These are phyloP conservation scores for Diospyros lotus DNA, from an alignment of 148 eudicot species.

Conservation along the genomic window DNA sequence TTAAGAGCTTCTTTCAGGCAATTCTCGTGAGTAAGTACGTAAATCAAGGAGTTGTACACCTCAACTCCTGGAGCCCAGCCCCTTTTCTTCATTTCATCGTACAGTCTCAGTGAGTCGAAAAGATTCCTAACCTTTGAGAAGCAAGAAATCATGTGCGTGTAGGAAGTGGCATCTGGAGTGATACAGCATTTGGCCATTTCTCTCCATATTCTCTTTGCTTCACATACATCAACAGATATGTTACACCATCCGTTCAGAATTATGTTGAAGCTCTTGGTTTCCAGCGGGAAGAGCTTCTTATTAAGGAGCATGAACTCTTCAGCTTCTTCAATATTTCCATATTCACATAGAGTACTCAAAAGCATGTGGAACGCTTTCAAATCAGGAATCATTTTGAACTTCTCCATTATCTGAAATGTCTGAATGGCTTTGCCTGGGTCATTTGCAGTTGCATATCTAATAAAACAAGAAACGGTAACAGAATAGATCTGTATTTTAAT, in stretches of 20 bases:
- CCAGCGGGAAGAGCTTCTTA: slow-evolving; percentile 74
- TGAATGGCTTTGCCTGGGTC: slow-evolving; percentile 61
- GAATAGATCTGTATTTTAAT: not conserved
- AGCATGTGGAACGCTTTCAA: slow-evolving; percentile 55
- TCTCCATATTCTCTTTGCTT: slow-evolving; percentile 94
- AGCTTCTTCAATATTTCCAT: slow-evolving; percentile 88
- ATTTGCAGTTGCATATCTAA: slow-evolving; percentile 78
- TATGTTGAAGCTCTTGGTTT: slow-evolving; percentile 72
- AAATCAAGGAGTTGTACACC: slow-evolving; percentile 77
- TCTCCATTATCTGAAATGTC: slow-evolving; percentile 79
- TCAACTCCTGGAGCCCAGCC: slow-evolving; percentile 58
- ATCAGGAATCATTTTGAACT: slow-evolving; percentile 53
- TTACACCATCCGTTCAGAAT: slow-evolving; percentile 84
- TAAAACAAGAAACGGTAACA: not conserved
- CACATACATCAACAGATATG: slow-evolving; percentile 50
- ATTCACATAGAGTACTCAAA: slow-evolving; percentile 52
- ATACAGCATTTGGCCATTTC: slow-evolving; percentile 76
- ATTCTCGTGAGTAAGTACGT: slow-evolving; percentile 62
- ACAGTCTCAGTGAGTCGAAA: slow-evolving; percentile 78
- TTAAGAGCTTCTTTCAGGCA: slow-evolving; percentile 71
- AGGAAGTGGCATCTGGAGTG: slow-evolving; percentile 59
- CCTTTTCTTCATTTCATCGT: slow-evolving; percentile 85
- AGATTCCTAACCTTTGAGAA: slow-evolving; percentile 65
- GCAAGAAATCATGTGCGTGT: slow-evolving; percentile 80
- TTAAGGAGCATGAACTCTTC: slow-evolving; percentile 74